Percentiles rank a stretch among this genome's conserved stretches.
These are phyloP conservation scores for Talaromyces sp. DNA, from an alignment of 2,329 filamentous ascomycete genomes.

Conservation along the genomic window DNA sequence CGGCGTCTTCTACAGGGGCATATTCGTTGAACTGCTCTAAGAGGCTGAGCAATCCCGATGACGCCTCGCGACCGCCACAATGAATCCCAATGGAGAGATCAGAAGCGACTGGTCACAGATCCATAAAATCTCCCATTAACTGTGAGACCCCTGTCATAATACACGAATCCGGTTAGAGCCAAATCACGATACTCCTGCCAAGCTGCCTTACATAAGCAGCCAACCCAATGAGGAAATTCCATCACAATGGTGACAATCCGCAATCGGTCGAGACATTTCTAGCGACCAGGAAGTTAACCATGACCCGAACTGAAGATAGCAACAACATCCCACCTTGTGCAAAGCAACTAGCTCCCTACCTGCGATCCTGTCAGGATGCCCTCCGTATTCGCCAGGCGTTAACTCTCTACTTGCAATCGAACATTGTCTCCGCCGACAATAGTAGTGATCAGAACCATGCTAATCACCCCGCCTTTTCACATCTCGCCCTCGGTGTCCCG, in stretches of 20 bases:
- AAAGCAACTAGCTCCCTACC: constrained; percentile 34
- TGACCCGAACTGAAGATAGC: not conserved
- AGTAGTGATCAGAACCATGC: constrained; percentile 9
- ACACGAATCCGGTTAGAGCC: too few relatives aligned
- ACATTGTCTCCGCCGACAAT: constrained; percentile 25
- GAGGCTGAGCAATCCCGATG: too few relatives aligned
- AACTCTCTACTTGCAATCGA: constrained; percentile 35
- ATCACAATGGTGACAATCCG: not conserved
- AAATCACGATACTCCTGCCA: too few relatives aligned
- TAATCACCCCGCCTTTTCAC: constrained; percentile 3
- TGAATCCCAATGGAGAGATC: too few relatives aligned
- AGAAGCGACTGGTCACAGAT: too few relatives aligned
- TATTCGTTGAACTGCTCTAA: too few relatives aligned
- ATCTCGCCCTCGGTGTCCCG: constrained; percentile 34
- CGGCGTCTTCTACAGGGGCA: too few relatives aligned
- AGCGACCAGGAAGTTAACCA: not conserved
- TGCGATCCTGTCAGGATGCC: constrained; percentile 35
- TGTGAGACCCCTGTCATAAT: too few relatives aligned
- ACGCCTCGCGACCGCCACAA: too few relatives aligned
- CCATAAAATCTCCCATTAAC: too few relatives aligned
- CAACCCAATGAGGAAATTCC: not conserved
- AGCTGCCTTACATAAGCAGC: not conserved
- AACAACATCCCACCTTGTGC: constrained; percentile 27
- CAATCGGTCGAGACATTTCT: not conserved
- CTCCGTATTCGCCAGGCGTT: constrained; percentile 37